These are phyloP conservation scores for Arabidopsis arenosa DNA, from an alignment of 345 rosid genomes.

Conservation along the genomic window DNA sequence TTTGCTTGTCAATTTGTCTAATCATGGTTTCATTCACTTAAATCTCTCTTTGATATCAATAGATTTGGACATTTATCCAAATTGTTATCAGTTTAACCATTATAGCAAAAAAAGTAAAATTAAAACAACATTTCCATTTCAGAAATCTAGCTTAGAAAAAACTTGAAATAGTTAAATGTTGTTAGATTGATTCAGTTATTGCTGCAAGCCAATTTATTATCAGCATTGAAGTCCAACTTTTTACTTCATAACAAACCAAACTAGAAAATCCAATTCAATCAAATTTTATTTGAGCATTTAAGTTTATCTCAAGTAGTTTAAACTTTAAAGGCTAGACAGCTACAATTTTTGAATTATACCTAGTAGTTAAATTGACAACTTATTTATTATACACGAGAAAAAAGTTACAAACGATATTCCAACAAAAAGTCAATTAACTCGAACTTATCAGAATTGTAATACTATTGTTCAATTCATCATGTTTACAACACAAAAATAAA, in stretches of 20 bases:
- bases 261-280: too few species aligned
- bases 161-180: not conserved
- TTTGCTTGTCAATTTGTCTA: conserved; percentile 1
- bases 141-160: not conserved
- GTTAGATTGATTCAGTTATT: not conserved
- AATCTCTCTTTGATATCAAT: not conserved
- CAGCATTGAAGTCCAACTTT: not conserved
- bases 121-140: not conserved
- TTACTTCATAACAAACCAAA: not conserved
- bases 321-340: too few species aligned
- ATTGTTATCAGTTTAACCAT: not conserved
- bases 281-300: too few species aligned
- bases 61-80: not conserved
- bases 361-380: too few species aligned
- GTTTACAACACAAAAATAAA: too few species aligned
- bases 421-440: not conserved
- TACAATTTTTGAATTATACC: too few species aligned
- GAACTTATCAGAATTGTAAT: too few species aligned
- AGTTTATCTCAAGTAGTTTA: too few species aligned
- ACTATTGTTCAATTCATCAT: too few species aligned
- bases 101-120: not conserved
- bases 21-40: not conserved
- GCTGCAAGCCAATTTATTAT: not conserved
- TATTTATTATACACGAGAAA: too few species aligned
- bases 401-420: too few species aligned